Evolutionary conservation across 78 protist genomes (phyloP).

Genomic region (Salpingoeca rosetta): DNA sequence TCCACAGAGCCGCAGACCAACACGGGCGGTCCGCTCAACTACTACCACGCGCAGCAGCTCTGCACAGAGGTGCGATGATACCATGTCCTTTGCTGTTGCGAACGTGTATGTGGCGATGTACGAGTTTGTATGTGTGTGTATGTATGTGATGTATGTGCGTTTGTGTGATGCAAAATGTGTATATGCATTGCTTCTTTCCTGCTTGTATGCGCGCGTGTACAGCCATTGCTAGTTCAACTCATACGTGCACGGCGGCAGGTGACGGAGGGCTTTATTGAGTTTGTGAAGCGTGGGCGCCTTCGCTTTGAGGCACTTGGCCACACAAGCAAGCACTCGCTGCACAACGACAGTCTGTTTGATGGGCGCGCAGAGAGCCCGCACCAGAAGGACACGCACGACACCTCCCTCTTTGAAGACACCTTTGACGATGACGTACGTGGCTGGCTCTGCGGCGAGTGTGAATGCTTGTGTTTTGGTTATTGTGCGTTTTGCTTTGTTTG

Average conservation of each 20-base stretch:
- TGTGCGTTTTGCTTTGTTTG: neutral
- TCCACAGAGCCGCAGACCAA: neutral
- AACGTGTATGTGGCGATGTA: too few relatives aligned
- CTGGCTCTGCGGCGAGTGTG: neutral
- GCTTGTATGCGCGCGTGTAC: too few relatives aligned
- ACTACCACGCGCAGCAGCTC: neutral
- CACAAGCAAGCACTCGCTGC: neutral
- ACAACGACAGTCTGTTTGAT: neutral
- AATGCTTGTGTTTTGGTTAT: neutral
- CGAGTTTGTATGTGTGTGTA: too few relatives aligned
- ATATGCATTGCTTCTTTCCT: too few relatives aligned
- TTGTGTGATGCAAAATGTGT: too few relatives aligned
- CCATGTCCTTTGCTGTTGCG: too few relatives aligned
- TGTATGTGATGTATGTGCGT: too few relatives aligned
- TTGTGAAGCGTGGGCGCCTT: neutral
- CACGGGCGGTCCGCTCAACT: neutral
- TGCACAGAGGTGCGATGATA: too few relatives aligned
- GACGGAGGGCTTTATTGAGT: neutral
- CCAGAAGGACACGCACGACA: too few relatives aligned
- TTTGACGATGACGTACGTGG: neutral
- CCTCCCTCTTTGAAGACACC: neutral
- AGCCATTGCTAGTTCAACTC: too few relatives aligned
- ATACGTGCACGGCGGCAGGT: too few relatives aligned
- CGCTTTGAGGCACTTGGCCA: neutral
- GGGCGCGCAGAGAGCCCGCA: too few relatives aligned